These are phyloP conservation scores for Vachellia collinsii DNA, from an alignment of 306 rosid species.

Conservation along the genomic window DNA sequence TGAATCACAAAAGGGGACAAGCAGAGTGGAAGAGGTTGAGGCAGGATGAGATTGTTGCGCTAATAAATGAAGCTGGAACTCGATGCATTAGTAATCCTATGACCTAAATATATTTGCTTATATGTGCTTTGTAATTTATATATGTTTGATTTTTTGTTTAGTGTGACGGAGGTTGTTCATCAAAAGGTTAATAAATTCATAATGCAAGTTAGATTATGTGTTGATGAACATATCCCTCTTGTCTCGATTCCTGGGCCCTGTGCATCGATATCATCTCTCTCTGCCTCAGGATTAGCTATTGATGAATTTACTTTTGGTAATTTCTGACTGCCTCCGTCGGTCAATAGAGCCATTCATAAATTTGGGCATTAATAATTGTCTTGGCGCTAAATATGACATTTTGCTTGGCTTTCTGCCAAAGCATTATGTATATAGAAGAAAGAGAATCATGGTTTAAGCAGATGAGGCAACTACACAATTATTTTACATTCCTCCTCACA, in stretches of 20 bases:
- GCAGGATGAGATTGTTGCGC: conserved; percentile 83
- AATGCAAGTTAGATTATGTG: conserved; percentile 82
- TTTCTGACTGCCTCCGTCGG: conserved; percentile 22
- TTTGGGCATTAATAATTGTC: conserved; percentile 5
- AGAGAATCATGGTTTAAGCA: conserved; percentile 75
- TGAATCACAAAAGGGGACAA: conserved; percentile 80
- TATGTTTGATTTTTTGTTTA: not conserved
- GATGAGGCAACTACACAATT: conserved; percentile 76
- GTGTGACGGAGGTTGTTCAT: conserved; percentile 13
- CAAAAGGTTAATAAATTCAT: not conserved
- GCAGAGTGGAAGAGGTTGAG: conserved; percentile 77
- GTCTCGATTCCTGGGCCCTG: conserved; percentile 93
- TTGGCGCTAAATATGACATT: conserved; percentile 24
- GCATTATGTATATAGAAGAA: conserved; percentile 65
- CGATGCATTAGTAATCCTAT: conserved; percentile 93
- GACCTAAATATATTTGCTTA: not conserved
- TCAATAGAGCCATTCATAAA: not conserved
- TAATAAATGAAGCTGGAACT: conserved; percentile 87
- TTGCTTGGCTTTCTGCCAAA: conserved; percentile 78
- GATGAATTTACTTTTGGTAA: conserved; percentile 89
- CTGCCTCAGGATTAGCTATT: conserved; percentile 82
- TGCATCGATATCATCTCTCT: conserved; percentile 86
- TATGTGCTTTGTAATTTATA: not conserved
- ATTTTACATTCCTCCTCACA: conserved; percentile 95
- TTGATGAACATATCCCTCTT: conserved; percentile 67